phyloP scores from a whole-genome alignment of 2,329 filamentous ascomycete species.

The Dothiorella sarmentorum region DNA sequence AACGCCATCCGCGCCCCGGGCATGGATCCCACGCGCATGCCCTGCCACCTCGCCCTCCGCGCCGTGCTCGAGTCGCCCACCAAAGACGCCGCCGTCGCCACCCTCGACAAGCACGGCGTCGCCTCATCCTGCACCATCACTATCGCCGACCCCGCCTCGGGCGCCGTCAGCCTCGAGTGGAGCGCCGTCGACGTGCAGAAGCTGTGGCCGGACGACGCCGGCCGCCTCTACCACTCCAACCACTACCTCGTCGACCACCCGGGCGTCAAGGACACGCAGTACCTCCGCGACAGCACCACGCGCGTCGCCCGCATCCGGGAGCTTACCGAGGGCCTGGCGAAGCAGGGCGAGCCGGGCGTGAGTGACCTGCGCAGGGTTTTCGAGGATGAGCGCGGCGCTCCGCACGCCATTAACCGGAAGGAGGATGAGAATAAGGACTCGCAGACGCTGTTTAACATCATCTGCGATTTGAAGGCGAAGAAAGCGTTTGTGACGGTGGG shows the following conservation, averaged over 20 bases:
- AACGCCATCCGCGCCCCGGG: slow-evolving; percentile 61
- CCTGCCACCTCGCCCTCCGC: slow-evolving; percentile 60
- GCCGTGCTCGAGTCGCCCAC: slow-evolving; percentile 52
- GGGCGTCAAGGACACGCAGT: slow-evolving; percentile 40
- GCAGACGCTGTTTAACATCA: slow-evolving; percentile 32
- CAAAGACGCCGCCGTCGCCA: slow-evolving; percentile 45
- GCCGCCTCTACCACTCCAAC: slow-evolving; percentile 37
- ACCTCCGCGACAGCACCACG: slow-evolving; percentile 41
- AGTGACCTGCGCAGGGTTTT: slow-evolving; percentile 28
- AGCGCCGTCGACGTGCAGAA: slow-evolving; percentile 13
- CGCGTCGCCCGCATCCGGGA: slow-evolving; percentile 39
- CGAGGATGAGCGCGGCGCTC: slow-evolving; percentile 16
- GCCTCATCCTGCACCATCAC: slow-evolving; percentile 55
- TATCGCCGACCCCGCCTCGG: slow-evolving; percentile 45
- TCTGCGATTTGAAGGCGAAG: slow-evolving; percentile 35
- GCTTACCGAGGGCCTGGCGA: slow-evolving; percentile 26
- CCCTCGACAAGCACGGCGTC: slow-evolving; percentile 47
- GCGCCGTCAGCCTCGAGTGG: slow-evolving; percentile 50
- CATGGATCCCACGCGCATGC: slow-evolving; percentile 50
- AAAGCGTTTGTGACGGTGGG: slow-evolving; percentile 31
- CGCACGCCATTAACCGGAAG: slow-evolving; percentile 30
- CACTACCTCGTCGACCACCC: slow-evolving; percentile 41
- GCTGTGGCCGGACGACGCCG: slow-evolving; percentile 32
- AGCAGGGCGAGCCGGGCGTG: slow-evolving; percentile 24
- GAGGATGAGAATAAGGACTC: not conserved